Percentiles rank a stretch among this genome's conserved stretches.
phyloP scores from a whole-genome alignment of 352 stramenopile species.

The Phytophthora macrochlamydospora region DNA sequence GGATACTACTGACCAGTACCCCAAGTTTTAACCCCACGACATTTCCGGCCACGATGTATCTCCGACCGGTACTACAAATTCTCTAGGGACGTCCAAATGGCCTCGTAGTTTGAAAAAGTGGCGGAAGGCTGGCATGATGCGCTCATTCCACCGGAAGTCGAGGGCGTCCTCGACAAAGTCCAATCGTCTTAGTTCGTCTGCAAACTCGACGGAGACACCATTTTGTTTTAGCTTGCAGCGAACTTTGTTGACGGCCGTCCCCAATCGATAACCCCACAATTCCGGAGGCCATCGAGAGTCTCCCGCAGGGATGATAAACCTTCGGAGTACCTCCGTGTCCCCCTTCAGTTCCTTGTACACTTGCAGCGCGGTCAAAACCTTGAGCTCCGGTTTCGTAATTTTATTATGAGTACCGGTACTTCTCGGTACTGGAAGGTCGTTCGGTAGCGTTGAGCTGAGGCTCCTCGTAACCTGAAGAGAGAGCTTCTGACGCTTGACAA shows the following conservation, averaged over 20 bases:
- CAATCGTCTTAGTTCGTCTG: conserved; percentile 13
- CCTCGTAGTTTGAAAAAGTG: conserved; percentile 26
- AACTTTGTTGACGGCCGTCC: not conserved
- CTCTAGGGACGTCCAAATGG: conserved; percentile 31
- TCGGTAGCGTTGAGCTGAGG: not conserved
- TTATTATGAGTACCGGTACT: not conserved
- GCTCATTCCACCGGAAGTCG: conserved; percentile 26
- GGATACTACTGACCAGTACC: conserved; percentile 43
- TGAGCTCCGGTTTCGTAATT: not conserved
- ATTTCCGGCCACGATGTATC: conserved; percentile 21
- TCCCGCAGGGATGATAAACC: not conserved
- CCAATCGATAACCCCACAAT: not conserved
- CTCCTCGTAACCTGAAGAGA: not conserved
- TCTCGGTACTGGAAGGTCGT: not conserved
- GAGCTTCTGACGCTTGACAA: not conserved
- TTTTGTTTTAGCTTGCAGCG: not conserved
- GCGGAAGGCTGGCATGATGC: conserved; percentile 35
- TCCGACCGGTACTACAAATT: conserved; percentile 25
- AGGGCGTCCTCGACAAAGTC: conserved; percentile 29
- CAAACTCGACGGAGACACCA: not conserved
- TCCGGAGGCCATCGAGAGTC: not conserved
- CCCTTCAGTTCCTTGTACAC: not conserved
- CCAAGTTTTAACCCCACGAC: conserved; percentile 34
- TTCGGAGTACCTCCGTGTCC: not conserved
- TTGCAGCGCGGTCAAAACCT: not conserved